Evolutionary conservation across 345 rosid genomes (phyloP).

Genomic region (Euphorbia peplus): DNA sequence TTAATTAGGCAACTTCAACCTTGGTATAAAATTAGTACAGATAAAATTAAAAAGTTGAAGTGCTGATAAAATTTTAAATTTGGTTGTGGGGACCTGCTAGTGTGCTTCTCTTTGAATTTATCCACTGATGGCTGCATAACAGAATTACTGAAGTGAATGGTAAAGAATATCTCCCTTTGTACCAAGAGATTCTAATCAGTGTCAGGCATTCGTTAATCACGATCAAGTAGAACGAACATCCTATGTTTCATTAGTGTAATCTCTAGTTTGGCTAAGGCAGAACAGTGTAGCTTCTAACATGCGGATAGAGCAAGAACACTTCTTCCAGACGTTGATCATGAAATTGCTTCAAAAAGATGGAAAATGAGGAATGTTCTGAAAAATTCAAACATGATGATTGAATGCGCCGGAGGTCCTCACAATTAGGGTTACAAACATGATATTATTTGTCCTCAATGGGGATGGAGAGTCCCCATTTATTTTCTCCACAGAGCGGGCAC

Average conservation of each 20-base stretch:
- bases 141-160: slow-evolving; percentile 65
- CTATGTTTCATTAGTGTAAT: background rate
- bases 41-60: background rate
- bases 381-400: too few species aligned
- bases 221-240: background rate
- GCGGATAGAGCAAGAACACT: background rate
- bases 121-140: background rate
- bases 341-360: background rate
- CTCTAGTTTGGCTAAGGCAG: background rate
- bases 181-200: slow-evolving; percentile 14
- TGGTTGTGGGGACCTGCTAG: background rate
- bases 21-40: background rate
- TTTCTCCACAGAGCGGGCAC: too few species aligned
- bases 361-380: too few species aligned
- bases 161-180: slow-evolving; percentile 76
- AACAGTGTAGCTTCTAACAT: background rate
- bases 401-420: too few species aligned
- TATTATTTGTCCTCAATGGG: too few species aligned
- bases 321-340: background rate
- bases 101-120: background rate
- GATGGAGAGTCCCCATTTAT: too few species aligned
- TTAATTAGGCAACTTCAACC: background rate
- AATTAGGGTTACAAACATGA: too few species aligned
- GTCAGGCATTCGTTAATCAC: background rate
- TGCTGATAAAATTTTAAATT: background rate